Percentiles rank a stretch among this genome's conserved stretches.
Evolutionary conservation across 257 asterid species (phyloP).

Genomic region (Solanum bulbocastanum): DNA sequence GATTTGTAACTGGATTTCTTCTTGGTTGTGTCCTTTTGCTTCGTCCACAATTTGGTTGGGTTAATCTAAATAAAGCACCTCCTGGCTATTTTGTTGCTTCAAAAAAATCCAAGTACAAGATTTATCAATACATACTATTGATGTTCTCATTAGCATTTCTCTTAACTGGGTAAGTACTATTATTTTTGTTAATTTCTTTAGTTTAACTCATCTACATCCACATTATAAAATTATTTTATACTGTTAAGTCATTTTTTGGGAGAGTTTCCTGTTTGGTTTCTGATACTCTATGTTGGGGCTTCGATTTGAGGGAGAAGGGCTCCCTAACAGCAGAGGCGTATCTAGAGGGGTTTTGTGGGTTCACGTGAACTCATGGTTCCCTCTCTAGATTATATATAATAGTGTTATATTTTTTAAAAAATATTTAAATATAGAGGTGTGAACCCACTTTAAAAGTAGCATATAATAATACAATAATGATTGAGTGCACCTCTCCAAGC

Average conservation of each 20-base stretch:
- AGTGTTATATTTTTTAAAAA: no score
- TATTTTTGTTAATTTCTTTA: background rate
- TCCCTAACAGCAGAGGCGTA: background rate
- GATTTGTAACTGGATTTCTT: constrained; percentile 65
- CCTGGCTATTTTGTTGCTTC: constrained; percentile 16
- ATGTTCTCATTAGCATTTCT: constrained; percentile 27
- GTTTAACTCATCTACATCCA: background rate
- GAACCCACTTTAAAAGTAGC: no score
- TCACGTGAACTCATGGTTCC: no score
- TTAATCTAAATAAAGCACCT: constrained; percentile 27
- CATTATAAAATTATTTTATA: background rate
- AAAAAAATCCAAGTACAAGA: constrained; percentile 61
- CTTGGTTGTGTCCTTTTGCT: constrained; percentile 72
- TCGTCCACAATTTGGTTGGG: constrained; percentile 77
- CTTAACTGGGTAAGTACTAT: constrained; percentile 31
- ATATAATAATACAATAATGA: no score
- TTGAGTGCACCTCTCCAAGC: no score
- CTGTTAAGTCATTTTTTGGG: background rate
- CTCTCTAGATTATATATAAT: no score
- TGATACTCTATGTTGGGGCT: background rate
- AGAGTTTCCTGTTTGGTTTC: background rate
- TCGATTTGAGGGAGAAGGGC: background rate
- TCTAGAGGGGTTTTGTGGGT: no score
- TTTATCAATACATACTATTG: constrained; percentile 43
- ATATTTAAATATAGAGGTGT: no score